Evolutionary conservation across 176 grass and related monocot species (phyloP), one percentile per base, ranked within the genome.

Genomic region (Carex myosuroides): DNA sequence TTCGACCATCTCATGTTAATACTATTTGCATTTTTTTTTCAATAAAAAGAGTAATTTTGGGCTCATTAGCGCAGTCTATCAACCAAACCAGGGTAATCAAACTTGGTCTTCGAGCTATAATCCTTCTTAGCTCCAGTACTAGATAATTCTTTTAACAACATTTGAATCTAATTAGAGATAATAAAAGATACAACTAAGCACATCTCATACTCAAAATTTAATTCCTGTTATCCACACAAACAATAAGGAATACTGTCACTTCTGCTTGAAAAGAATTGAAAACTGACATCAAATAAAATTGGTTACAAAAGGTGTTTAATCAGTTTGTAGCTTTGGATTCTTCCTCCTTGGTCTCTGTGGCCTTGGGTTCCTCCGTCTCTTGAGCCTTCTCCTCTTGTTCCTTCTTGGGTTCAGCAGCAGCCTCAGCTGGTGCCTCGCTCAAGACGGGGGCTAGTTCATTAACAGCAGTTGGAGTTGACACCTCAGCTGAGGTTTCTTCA

Each of bases 371-470:
- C 59, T 83, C 16, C 13, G 63, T 33, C 68, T 83, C 65, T 14
- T 60, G 46, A 72, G 30, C 74, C 41, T 72, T 70, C 33, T 26
- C 54, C 29, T 88, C 66, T 30, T 81, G 54, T 52, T 72, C 64
- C 9, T 81, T 61, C 22, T 84, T 66, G n/a, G 73, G 48, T 59
- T 84, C 80, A n/a, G 54, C 75, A 9, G 32, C 29, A 22, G 63
- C 16, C 52, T 82, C 87, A 1, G 54, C 30, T n/a, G 32, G 64
- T 53, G 82, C 67, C 79, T 89, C 79, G 7, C 35, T 86, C 57
- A 91, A 56, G 59, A 1, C 73, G 0, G 85, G 18, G 13, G 60
- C 72, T 83, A 86, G 33, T 76, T 92, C 88, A 60, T 84, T 64
- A 3, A 6, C 61, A 3, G 21, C 75, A 77, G 41, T 79, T 22